Evolutionary conservation across 2,329 filamentous ascomycete genomes (phyloP), one percentile per base, ranked within the genome.

Genomic region (Epicoccum sorghinum): DNA sequence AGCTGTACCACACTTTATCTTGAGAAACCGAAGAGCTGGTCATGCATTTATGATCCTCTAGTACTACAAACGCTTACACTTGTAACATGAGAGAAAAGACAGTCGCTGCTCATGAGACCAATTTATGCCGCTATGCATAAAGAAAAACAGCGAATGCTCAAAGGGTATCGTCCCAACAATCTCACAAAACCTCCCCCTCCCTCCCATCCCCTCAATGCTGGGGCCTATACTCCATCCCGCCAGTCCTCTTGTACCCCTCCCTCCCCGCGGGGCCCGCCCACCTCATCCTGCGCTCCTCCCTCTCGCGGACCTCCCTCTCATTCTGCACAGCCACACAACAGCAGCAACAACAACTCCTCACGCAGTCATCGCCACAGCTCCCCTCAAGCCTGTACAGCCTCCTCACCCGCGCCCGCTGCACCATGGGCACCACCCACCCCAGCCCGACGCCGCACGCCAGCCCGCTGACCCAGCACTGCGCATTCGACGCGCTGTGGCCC

Each of bases 371-470:
- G 0, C 57, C 59, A 18, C 73, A 42, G 7, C 62, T 69, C 2
- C 79, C 78, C 24, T 69, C 56, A 0, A 81, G 67, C n/a, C 76
- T 77, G 57, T 81, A 81, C 38, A 66, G 57, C 22, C 73, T 74
- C 5, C 79, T 68, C n/a, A 80, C 63, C 4, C 76, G 65, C 14
- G 71, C 70, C 43, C 75, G 61, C 54, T 75, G 69, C 39, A 77
- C 45, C 53, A 72, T 66, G 0, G 75, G 75, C 37, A 76, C 72
- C 7, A 77, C 37, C 57, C 74, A 69, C 54, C 71, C 72, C 41
- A 79, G 44, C 56, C 71, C 72, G 25, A 79, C 46, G 1, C 74
- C 74, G 40, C 75, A 77, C 3, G 67, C 62, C 1, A 70, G 38
- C 6, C 62, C 59, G 74, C 76, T 76, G 4, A 75, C 43, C 51